Evolutionary conservation across 495 filamentous ascomycete genomes (phyloP).

Genomic region (Penicillium silybi): DNA sequence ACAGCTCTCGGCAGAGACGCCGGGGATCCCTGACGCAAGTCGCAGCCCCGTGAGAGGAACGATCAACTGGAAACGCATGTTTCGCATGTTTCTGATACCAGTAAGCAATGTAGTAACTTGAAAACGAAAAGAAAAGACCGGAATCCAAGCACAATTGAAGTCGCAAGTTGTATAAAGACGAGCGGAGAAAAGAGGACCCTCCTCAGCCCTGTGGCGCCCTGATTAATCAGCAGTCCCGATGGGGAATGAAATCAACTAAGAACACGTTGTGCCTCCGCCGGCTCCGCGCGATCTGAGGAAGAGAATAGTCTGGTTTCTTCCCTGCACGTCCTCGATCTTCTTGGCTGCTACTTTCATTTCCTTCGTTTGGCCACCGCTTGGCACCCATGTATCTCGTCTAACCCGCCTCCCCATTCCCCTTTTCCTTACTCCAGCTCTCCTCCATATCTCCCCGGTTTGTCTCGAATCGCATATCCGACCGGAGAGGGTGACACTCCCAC

Average conservation of each 20-base stretch:
- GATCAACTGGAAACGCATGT: neutral
- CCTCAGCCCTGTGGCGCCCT: constrained; percentile 22
- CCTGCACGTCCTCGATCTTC: constrained; percentile 1
- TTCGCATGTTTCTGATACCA: neutral
- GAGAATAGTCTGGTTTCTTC: constrained; percentile 2
- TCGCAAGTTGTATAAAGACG: neutral
- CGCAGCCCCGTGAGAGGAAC: neutral
- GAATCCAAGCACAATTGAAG: neutral
- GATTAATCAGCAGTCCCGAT: constrained; percentile 17
- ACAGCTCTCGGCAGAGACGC: constrained; percentile 10
- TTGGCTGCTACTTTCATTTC: neutral
- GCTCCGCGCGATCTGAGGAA: constrained; percentile 5
- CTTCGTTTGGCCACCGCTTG: constrained; percentile 9
- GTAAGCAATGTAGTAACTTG: neutral
- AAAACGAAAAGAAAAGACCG: neutral
- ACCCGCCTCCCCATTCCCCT: constrained; percentile 10
- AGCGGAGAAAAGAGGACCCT: neutral
- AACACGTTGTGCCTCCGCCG: constrained; percentile 37
- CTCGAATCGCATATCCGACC: constrained; percentile 14
- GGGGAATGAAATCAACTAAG: constrained; percentile 22
- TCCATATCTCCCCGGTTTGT: constrained; percentile 13
- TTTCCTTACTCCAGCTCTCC: constrained; percentile 4
- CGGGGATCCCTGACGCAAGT: constrained; percentile 4
- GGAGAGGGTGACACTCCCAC: constrained; percentile 14
- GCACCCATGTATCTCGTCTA: constrained; percentile 16